Percentiles rank a stretch among this genome's conserved stretches.
These are phyloP conservation scores for Turritis glabra DNA, from an alignment of 345 rosid species.

Conservation along the genomic window DNA sequence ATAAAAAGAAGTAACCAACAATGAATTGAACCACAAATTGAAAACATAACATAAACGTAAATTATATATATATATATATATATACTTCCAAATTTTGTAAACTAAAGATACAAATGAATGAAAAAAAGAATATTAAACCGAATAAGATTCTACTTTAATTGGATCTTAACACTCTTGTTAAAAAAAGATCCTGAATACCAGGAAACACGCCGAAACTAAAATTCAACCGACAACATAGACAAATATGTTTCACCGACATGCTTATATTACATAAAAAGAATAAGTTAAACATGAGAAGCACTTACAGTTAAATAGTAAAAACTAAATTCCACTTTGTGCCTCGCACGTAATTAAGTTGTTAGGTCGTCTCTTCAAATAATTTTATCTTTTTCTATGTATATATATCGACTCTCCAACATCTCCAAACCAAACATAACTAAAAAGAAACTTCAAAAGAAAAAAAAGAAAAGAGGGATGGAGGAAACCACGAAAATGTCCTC, in stretches of 20 bases:
- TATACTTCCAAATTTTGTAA: neutral
- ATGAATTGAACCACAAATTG: neutral
- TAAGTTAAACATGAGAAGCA: slow-evolving; percentile 40
- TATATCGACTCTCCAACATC: slow-evolving; percentile 1
- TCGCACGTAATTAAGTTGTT: slow-evolving; percentile 34
- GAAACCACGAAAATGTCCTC: slow-evolving; percentile 40
- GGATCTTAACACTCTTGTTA: neutral
- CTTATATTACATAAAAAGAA: neutral
- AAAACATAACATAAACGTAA: neutral
- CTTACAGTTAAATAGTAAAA: too few relatives aligned
- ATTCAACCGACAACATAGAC: neutral
- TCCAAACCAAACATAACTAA: neutral
- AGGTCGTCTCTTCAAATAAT: slow-evolving; percentile 9
- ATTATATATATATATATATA: too few relatives aligned
- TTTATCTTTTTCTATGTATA: neutral
- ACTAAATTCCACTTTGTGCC: slow-evolving; percentile 16
- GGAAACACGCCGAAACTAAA: neutral
- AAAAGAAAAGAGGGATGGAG: neutral
- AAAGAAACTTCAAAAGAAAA: slow-evolving; percentile 1
- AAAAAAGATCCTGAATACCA: neutral
- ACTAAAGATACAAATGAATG: neutral
- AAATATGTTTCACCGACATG: slow-evolving; percentile 15
- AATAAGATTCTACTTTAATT: neutral
- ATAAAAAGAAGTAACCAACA: too few relatives aligned
- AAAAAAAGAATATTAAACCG: neutral